phyloP scores from a whole-genome alignment of 2,329 filamentous ascomycete species.

The Malbranchea zuffiana region DNA sequence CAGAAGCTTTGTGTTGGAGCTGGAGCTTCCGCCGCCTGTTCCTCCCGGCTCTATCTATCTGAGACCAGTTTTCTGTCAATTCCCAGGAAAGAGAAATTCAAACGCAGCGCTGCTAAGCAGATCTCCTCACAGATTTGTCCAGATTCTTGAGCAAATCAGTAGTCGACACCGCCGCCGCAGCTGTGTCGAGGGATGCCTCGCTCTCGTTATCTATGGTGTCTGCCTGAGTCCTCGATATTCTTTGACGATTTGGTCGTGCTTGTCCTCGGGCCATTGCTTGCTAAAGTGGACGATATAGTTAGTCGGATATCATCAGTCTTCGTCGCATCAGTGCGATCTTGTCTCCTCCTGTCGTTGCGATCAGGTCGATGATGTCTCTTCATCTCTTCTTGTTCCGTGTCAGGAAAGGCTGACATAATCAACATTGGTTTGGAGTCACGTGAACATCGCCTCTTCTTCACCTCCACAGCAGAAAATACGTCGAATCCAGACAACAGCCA shows the following conservation, averaged over 20 bases:
- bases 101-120: conserved; percentile 1
- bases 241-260: neutral
- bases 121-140: conserved; percentile 14
- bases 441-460: too few relatives aligned
- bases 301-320: too few relatives aligned
- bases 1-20: conserved; percentile 11
- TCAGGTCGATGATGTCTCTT: too few relatives aligned
- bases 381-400: too few relatives aligned
- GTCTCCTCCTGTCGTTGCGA: too few relatives aligned
- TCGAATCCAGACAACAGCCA: too few relatives aligned
- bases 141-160: conserved; percentile 12
- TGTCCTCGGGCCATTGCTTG: conserved; percentile 8
- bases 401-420: too few relatives aligned
- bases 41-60: conserved; percentile 11
- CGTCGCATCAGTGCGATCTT: too few relatives aligned
- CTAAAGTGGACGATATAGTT: too few relatives aligned
- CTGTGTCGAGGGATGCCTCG: conserved; percentile 2
- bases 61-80: neutral
- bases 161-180: conserved; percentile 4
- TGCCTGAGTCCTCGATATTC: neutral
- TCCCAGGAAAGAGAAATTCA: neutral
- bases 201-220: conserved; percentile 2
- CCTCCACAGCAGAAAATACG: too few relatives aligned
- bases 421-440: too few relatives aligned
- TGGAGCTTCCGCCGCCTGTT: conserved; percentile 13